Percentiles rank a stretch among this genome's conserved stretches.
These are phyloP conservation scores for Colletotrichum sansevieriae DNA, from an alignment of 2,329 filamentous ascomycete species.

Conservation along the genomic window DNA sequence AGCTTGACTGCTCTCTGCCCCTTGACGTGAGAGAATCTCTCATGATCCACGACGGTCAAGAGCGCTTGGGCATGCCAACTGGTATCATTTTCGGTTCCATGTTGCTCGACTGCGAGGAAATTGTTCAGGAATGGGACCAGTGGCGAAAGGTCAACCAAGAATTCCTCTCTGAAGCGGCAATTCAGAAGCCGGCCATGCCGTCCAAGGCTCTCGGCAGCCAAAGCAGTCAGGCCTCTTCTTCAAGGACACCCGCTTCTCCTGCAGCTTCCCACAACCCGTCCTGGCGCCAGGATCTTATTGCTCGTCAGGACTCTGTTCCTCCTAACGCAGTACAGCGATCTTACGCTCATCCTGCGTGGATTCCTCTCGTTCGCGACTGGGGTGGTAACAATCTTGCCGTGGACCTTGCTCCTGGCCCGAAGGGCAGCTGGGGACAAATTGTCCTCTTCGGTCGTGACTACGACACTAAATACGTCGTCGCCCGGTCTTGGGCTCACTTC, in stretches of 20 bases:
- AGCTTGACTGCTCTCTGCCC: conserved; percentile 93
- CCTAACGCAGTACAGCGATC: conserved; percentile 88
- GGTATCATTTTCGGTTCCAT: conserved; percentile 95
- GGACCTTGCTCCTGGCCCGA: conserved; percentile 90
- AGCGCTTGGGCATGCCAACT: conserved; percentile 89
- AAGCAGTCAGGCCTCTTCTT: conserved; percentile 76
- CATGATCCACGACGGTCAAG: conserved; percentile 94
- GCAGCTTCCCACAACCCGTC: conserved; percentile 68
- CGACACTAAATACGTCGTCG: conserved; percentile 97
- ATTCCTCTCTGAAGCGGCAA: conserved; percentile 75
- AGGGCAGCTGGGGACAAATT: conserved; percentile 94
- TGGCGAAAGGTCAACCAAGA: conserved; percentile 96
- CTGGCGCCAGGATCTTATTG: conserved; percentile 88
- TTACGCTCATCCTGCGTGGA: conserved; percentile 95
- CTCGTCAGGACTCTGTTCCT: conserved; percentile 90
- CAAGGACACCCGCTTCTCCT: conserved; percentile 64
- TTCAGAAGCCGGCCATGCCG: conserved; percentile 72
- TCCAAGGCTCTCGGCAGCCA: conserved; percentile 77
- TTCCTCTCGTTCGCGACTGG: conserved; percentile 96
- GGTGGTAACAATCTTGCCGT: conserved; percentile 97
- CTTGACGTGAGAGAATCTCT: conserved; percentile 94
- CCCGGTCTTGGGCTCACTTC: conserved; percentile 91
- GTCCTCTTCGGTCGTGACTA: conserved; percentile 98
- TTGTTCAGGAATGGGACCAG: conserved; percentile 97
- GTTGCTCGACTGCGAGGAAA: conserved; percentile 97